Base-by-base conservation (phyloP, 768 basidiomycete genomes). In the Boletus rubescentipes region DNA sequence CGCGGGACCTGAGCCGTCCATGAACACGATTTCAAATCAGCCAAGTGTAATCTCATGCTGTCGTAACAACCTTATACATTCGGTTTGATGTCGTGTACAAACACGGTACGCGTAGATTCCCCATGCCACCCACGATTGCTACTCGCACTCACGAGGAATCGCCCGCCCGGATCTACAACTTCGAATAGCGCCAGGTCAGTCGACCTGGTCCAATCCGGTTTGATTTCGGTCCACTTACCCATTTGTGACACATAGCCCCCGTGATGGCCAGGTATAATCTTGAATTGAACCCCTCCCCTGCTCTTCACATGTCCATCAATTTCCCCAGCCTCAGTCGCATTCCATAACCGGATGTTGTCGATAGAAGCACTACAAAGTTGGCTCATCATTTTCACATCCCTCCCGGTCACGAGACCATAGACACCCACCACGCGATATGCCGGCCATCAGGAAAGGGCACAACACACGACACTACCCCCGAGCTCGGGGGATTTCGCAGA, bases 51-150 rank as follows among this genome's bases (percentile, higher is more conserved):
- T 61, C 63, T 64, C 58, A 54, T 53, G 50, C 35, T 64, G 34
- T 61, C 67, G 68, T 70, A 70, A 72, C 42, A 62, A 71, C 61
- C 49, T 72, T 64, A 72, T 66, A 56, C 53, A 61, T 64, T 69
- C 60, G 67, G 49, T 49, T 85, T 91, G 68, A 97, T 84, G 66
- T 95, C 92, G 70, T 96, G 93, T 37, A 97, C 85, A 67, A 96
- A 86, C 11, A 97, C 87, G 14, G 92, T 94, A 60, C 82, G 80
- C 9, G 94, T 95, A 32, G 89, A 89, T 58, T 94, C 92, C 30
- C 93, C 94, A 63, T 89, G 86, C 91, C 93, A 95, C 53, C 93
- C 95, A 54, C 95, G 83, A 68, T 93, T 93, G 46, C 95, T 94
- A 61, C 92, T 94, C 15, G 93, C 90, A 64, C 90, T 94, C 56